These are phyloP conservation scores for Penicillium flavigenum DNA, from an alignment of 495 filamentous ascomycete species.

Conservation along the genomic window DNA sequence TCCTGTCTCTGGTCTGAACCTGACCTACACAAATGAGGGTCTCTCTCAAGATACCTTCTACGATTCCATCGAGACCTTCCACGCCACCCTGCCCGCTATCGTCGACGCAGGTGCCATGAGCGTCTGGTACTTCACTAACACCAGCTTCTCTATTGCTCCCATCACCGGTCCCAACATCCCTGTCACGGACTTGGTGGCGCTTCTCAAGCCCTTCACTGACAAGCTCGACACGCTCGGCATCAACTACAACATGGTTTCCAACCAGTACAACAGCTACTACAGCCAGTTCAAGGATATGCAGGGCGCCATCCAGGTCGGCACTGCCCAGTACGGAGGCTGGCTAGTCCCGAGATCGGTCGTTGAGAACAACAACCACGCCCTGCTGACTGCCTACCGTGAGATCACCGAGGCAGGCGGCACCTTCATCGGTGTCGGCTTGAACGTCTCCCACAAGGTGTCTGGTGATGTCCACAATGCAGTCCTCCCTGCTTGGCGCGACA, in stretches of 20 bases:
- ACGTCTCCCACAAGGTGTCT: constrained; percentile 37
- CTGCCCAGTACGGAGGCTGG: constrained; percentile 56
- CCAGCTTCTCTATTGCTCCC: constrained; percentile 47
- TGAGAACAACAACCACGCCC: constrained; percentile 46
- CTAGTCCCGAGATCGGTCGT: constrained; percentile 54
- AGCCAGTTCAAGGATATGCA: constrained; percentile 45
- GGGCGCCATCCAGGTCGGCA: constrained; percentile 41
- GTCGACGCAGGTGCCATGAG: constrained; percentile 55
- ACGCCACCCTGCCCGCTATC: constrained; percentile 40
- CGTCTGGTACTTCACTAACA: constrained; percentile 49
- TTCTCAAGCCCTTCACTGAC: constrained; percentile 35
- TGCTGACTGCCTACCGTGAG: constrained; percentile 39
- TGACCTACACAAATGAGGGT: constrained; percentile 31
- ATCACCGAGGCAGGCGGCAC: constrained; percentile 44
- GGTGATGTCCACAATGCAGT: constrained; percentile 56
- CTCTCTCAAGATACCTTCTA: constrained; percentile 46
- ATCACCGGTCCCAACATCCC: constrained; percentile 39
- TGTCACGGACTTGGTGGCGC: constrained; percentile 20
- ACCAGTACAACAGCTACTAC: constrained; percentile 44
- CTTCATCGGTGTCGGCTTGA: constrained; percentile 47
- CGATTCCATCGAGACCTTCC: constrained; percentile 39
- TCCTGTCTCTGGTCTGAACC: constrained; percentile 27
- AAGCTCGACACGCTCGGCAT: constrained; percentile 31
- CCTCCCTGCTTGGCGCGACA: constrained; percentile 58
- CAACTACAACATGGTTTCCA: constrained; percentile 24